phyloP scores from a whole-genome alignment of 2,329 filamentous ascomycete genomes.

The Cryoendolithus antarcticus region DNA sequence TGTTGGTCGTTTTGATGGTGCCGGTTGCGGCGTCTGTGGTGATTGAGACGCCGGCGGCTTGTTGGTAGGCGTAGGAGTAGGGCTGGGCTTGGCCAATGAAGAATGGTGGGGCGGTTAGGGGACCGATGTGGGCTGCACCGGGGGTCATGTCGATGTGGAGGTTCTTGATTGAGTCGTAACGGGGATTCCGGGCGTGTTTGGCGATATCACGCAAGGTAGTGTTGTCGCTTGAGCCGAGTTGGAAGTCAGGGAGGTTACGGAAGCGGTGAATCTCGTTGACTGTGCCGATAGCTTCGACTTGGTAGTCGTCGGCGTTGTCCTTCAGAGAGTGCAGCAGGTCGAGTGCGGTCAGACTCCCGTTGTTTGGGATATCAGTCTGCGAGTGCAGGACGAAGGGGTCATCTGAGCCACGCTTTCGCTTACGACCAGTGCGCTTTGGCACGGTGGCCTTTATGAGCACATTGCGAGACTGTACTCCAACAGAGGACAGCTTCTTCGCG shows the following conservation, averaged over 20 bases:
- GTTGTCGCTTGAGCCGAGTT: slow-evolving; percentile 29
- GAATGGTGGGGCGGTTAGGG: slow-evolving; percentile 17
- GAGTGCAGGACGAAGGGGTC: slow-evolving; percentile 35
- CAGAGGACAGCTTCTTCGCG: slow-evolving; percentile 65
- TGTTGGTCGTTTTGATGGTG: slow-evolving; percentile 40
- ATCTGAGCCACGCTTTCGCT: slow-evolving; percentile 65
- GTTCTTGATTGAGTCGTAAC: slow-evolving; percentile 46
- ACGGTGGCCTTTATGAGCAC: slow-evolving; percentile 76
- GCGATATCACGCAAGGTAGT: slow-evolving; percentile 60
- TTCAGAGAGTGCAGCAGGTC: slow-evolving; percentile 19
- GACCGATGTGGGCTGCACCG: slow-evolving; percentile 57
- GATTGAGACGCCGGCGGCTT: slow-evolving; percentile 67
- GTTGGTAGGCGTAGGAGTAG: slow-evolving; percentile 59
- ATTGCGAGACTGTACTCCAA: slow-evolving; percentile 65
- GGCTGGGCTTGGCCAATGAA: slow-evolving; percentile 19
- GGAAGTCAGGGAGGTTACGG: slow-evolving; percentile 74
- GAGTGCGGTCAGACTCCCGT: slow-evolving; percentile 14
- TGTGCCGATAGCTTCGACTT: slow-evolving; percentile 31
- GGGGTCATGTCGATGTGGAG: slow-evolving; percentile 57
- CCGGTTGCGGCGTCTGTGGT: slow-evolving; percentile 38
- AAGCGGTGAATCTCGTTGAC: slow-evolving; percentile 78
- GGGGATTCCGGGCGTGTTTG: slow-evolving; percentile 57
- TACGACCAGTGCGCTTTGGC: slow-evolving; percentile 75
- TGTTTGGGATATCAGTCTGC: neutral
- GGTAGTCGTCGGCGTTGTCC: slow-evolving; percentile 17